A percentile compares a stretch with the other conserved stretches of the same genome.
phyloP scores from a whole-genome alignment of 2,329 filamentous ascomycete genomes.

The Aspergillus ruber region DNA sequence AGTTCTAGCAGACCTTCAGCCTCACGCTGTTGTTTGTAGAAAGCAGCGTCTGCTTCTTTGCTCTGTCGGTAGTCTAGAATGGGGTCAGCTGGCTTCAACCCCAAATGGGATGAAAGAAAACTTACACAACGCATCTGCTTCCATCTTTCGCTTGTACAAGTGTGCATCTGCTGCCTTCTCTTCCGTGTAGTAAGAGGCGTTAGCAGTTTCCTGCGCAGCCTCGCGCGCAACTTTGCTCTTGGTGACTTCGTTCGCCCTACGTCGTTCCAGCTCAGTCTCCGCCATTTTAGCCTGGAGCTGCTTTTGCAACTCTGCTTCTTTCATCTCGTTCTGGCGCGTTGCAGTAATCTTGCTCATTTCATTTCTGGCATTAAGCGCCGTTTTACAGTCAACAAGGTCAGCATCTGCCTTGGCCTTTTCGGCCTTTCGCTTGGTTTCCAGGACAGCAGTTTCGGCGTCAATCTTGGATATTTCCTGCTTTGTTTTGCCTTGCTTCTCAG shows the following conservation, averaged over 20 bases:
- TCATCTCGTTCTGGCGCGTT: constrained; percentile 63
- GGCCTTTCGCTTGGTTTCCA: constrained; percentile 76
- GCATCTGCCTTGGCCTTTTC: constrained; percentile 76
- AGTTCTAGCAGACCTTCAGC: constrained; percentile 71
- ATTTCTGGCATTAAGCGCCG: constrained; percentile 65
- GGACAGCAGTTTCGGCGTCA: constrained; percentile 74
- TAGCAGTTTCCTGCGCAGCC: constrained; percentile 38
- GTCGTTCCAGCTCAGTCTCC: constrained; percentile 71
- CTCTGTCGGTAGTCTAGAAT: constrained; percentile 20
- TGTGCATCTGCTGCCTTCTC: constrained; percentile 50
- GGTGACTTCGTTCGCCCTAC: constrained; percentile 70
- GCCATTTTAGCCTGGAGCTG: constrained; percentile 72
- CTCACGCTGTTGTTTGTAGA: constrained; percentile 58
- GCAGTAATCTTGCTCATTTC: constrained; percentile 71
- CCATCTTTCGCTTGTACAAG: constrained; percentile 35
- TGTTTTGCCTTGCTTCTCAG: constrained; percentile 69
- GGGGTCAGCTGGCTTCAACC: constrained; percentile 1
- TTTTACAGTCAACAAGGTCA: constrained; percentile 65
- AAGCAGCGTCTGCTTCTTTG: constrained; percentile 33
- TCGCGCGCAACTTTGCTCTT: constrained; percentile 56
- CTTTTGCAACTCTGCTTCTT: constrained; percentile 73
- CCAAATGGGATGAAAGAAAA: background rate
- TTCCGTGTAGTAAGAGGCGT: constrained; percentile 45
- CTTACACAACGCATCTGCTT: constrained; percentile 33
- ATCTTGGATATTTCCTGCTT: constrained; percentile 86